Conservation (phyloP, 192 early-diverging fungal genomes). For the Rhizoclosmatium globosum region DNA sequence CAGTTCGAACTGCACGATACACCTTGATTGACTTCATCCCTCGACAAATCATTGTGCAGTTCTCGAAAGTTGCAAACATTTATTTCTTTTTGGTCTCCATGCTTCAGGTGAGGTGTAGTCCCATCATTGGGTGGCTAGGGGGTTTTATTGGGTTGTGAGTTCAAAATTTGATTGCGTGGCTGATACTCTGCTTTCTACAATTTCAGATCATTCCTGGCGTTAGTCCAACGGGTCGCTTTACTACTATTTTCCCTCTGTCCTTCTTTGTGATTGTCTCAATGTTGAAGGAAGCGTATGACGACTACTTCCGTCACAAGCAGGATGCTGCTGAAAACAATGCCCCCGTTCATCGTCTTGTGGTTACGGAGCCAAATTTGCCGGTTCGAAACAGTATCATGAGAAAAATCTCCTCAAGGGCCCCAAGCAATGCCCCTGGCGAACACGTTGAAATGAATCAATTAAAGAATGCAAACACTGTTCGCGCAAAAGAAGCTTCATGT, state of each 20-base stretch:
- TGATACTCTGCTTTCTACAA: neutral
- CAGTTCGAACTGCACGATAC: constrained; percentile 71
- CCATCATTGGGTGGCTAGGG: neutral
- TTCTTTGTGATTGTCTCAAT: constrained; percentile 82
- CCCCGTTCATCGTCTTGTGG: constrained; percentile 32
- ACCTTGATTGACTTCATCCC: constrained; percentile 66
- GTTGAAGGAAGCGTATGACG: constrained; percentile 62
- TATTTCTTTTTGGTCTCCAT: constrained; percentile 86
- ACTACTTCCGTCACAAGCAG: constrained; percentile 43
- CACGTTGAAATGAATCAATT: neutral
- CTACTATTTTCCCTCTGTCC: constrained; percentile 76
- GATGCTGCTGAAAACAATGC: constrained; percentile 45
- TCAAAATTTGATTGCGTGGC: neutral
- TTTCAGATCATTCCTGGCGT: constrained; percentile 62
- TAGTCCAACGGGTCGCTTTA: constrained; percentile 82
- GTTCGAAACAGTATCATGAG: neutral
- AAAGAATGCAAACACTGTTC: neutral
- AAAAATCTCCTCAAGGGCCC: neutral
- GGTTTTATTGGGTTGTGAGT: neutral
- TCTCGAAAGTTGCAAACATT: constrained; percentile 74
- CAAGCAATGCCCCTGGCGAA: neutral
- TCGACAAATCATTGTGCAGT: constrained; percentile 70
- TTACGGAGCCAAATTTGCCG: neutral
- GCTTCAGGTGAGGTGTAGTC: constrained; percentile 70
- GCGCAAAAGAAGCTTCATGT: neutral